phyloP scores from a whole-genome alignment of 345 rosid genomes.

The Brassica napus region DNA sequence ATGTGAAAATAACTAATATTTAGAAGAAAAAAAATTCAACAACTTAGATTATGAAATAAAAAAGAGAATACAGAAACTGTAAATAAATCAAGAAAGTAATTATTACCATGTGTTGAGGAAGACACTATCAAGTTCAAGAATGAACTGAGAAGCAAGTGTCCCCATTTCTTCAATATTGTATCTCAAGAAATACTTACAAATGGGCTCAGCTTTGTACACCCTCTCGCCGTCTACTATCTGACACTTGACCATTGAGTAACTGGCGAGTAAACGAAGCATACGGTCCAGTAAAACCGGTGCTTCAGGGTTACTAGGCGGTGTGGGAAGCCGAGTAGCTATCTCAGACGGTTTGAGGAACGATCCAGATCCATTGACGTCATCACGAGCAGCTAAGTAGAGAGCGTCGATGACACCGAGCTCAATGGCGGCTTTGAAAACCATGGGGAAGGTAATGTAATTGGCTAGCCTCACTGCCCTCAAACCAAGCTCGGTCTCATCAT shows the following conservation, averaged over 20 bases:
- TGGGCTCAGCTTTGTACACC: conserved; percentile 20
- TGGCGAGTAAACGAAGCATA: conserved; percentile 31
- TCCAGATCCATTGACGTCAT: not conserved
- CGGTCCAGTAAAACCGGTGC: conserved; percentile 34
- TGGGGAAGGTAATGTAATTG: conserved; percentile 21
- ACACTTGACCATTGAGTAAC: conserved; percentile 31
- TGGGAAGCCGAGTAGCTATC: conserved; percentile 24
- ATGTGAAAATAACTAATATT: not conserved
- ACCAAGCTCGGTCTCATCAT: conserved; percentile 20
- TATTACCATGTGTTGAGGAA: conserved; percentile 30
- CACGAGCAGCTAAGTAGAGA: conserved; percentile 22
- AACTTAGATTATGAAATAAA: not conserved
- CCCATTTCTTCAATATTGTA: conserved; percentile 20
- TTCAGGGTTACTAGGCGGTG: conserved; percentile 26
- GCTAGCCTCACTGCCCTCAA: conserved; percentile 32
- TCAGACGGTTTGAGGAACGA: conserved; percentile 26
- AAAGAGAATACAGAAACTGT: not conserved
- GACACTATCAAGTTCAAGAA: conserved; percentile 21
- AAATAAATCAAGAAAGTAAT: not conserved
- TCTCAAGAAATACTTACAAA: conserved; percentile 25
- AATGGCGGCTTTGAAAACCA: conserved; percentile 38
- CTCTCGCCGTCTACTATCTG: conserved; percentile 17
- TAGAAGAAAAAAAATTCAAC: not conserved
- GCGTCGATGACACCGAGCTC: conserved; percentile 35
- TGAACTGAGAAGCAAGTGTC: conserved; percentile 29